Evolutionary conservation across 257 asterid genomes (phyloP), one percentile per base, ranked within the genome.

Genomic region (Penstemon newberryi): DNA sequence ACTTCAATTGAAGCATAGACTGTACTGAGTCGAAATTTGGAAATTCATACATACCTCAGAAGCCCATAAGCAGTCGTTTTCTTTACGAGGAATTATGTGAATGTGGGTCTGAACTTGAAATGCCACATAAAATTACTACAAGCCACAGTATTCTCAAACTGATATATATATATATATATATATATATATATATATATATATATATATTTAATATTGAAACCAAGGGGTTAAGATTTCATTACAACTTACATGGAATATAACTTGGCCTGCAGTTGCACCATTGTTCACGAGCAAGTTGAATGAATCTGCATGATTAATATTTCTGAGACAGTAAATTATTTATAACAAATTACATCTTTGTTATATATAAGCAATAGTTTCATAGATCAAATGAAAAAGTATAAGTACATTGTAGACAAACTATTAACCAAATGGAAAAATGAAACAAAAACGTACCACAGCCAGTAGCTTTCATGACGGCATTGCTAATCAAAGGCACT

Each of bases 241-340:
- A 39, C 13, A 56, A 71, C 93, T 79, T 81, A 94, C 99, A 54
- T 94, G 99, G 73, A 81, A 91, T 72, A 94, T 71, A 66, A 93
- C 97, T 84, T 93, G 97, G 71, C 99, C 97, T 12, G 99, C 90
- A 54, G 97, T 88, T 63, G 79, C 83, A 11, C 99, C 99, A 36
- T 94, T 94, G 95, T 94, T 94, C 63, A 91, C 97, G 38, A 94
- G 82, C 89, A 94, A 65, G 86, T 94, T 94, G 83, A 94, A 94
- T 11, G 97, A 91, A 83, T 94, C 99, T 94, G 89, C 79, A 76
- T 6, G 33, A 47, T 44, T 13, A 46, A 65, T 40, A 40, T 13
- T 5, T 25, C 56, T 54, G 8, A 41, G 58, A 7, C 18, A 8
- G 10, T 66, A 61, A 43, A 63, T 63, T n/a, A 12, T 7, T 25